Percentiles rank a stretch among this genome's conserved stretches.
Conservation (phyloP, 2,329 filamentous ascomycete species). For the Aaosphaeria pasadenensis region DNA sequence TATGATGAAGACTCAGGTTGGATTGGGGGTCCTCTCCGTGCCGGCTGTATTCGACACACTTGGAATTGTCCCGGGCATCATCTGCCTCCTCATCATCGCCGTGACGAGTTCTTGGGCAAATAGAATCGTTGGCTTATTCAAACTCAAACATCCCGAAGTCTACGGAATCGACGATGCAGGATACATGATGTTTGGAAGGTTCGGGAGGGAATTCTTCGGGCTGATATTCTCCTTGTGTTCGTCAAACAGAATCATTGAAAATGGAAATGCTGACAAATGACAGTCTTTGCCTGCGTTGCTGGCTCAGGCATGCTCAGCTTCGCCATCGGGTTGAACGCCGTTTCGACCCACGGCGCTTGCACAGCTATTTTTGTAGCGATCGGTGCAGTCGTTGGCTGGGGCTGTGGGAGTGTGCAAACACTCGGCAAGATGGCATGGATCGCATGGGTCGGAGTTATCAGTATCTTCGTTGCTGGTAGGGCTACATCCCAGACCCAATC, state of each 20-base stretch:
- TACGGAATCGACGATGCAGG: neutral
- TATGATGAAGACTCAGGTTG: neutral
- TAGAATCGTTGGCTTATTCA: neutral
- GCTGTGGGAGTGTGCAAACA: constrained; percentile 62
- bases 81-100: constrained; percentile 18
- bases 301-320: neutral
- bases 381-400: constrained; percentile 56
- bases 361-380: constrained; percentile 25
- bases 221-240: neutral
- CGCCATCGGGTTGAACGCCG: neutral
- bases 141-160: neutral
- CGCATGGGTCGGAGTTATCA: constrained; percentile 49
- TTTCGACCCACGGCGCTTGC: constrained; percentile 1
- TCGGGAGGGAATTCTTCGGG: neutral
- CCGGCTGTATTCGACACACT: constrained; percentile 50
- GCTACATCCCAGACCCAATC: too few species aligned
- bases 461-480: neutral
- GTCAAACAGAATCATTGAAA: neutral
- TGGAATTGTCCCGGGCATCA: constrained; percentile 51
- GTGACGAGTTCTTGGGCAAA: neutral
- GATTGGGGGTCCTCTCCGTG: constrained; percentile 50
- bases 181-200: neutral
- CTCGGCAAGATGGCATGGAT: constrained; percentile 61
- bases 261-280: neutral
- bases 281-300: neutral